A percentile compares a stretch with the other conserved stretches of the same genome.
Evolutionary conservation across 2,329 filamentous ascomycete genomes (phyloP).

Genomic region (Fusarium sp.): DNA sequence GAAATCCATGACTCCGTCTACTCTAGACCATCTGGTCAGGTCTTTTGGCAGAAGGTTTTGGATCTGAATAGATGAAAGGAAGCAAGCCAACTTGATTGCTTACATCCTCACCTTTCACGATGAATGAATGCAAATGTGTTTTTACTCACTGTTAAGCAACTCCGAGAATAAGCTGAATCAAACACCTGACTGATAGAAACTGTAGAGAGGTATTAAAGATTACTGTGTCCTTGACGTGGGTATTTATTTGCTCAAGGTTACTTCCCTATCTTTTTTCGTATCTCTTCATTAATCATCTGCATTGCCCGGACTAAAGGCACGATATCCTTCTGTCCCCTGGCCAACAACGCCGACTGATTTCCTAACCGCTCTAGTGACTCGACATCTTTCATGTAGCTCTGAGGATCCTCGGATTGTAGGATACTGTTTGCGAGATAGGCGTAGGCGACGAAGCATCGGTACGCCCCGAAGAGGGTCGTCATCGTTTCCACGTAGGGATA

Average conservation of each 20-base stretch:
- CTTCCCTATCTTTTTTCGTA: conserved; percentile 26
- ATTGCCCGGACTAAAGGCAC: conserved; percentile 43
- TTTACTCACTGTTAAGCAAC: neutral
- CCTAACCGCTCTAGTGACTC: conserved; percentile 34
- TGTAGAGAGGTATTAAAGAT: neutral
- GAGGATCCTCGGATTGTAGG: conserved; percentile 30
- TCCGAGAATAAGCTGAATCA: neutral
- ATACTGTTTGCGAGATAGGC: conserved; percentile 43
- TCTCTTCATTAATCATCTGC: conserved; percentile 41
- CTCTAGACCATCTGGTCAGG: neutral
- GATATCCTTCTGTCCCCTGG: conserved; percentile 41
- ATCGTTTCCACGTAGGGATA: conserved; percentile 42
- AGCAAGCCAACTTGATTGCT: neutral
- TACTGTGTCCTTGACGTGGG: neutral
- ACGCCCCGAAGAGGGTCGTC: conserved; percentile 42
- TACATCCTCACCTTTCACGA: neutral
- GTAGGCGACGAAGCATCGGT: conserved; percentile 44
- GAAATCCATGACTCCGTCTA: neutral
- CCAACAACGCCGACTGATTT: conserved; percentile 27
- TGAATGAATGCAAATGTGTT: neutral
- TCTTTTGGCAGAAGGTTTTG: neutral
- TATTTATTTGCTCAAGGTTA: neutral
- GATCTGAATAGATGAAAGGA: neutral
- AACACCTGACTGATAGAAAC: neutral
- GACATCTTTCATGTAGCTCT: conserved; percentile 31